Percentiles rank a stretch among this genome's conserved stretches.
Evolutionary conservation across 2,329 filamentous ascomycete genomes (phyloP).

Genomic region (Pseudogymnoascus sp.): DNA sequence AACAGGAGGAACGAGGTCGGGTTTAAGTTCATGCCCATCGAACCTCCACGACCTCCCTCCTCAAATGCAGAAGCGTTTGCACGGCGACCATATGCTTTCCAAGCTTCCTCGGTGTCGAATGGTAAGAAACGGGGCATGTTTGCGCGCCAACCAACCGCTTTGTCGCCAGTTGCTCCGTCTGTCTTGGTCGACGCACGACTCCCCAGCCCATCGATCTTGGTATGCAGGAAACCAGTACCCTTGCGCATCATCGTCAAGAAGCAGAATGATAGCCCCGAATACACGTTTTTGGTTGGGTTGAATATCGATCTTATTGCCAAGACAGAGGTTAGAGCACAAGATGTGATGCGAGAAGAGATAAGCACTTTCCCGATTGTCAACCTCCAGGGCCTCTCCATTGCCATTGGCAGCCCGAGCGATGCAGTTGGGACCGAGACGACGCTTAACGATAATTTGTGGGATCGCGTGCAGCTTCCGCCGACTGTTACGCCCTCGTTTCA

Average conservation of each 20-base stretch:
- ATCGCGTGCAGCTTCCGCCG: conserved; percentile 63
- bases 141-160: conserved; percentile 19
- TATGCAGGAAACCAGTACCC: conserved; percentile 79
- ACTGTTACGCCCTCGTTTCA: conserved; percentile 80
- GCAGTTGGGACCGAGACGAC: conserved; percentile 58
- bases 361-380: conserved; percentile 70
- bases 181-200: conserved; percentile 72
- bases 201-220: conserved; percentile 79
- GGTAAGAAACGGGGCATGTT: conserved; percentile 25
- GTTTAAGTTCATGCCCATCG: conserved; percentile 87
- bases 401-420: conserved; percentile 53
- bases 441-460: conserved; percentile 69
- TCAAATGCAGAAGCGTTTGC: conserved; percentile 77
- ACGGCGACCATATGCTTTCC: conserved; percentile 57
- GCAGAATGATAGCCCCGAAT: conserved; percentile 58
- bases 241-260: conserved; percentile 74
- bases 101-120: conserved; percentile 27
- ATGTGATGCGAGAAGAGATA: conserved; percentile 60
- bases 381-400: conserved; percentile 61
- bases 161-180: conserved; percentile 49
- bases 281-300: conserved; percentile 67
- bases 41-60: conserved; percentile 65
- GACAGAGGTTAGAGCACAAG: conserved; percentile 72
- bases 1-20: conserved; percentile 64
- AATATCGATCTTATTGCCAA: conserved; percentile 75